Conservation (phyloP, 257 asterid genomes). For the Nicotiana noctiflora region DNA sequence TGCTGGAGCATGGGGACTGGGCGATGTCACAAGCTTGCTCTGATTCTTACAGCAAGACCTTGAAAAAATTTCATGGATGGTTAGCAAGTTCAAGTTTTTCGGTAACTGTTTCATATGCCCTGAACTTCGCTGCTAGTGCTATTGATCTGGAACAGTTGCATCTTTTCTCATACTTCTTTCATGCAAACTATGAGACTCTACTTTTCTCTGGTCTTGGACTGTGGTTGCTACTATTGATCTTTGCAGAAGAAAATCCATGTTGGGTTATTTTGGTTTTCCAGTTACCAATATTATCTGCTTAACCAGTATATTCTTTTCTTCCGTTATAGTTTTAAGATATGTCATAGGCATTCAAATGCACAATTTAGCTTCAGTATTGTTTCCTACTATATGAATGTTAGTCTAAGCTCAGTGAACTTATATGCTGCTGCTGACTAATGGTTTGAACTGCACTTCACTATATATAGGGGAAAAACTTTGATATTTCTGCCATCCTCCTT, state of each 20-base stretch:
- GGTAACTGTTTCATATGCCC: slow-evolving; percentile 30
- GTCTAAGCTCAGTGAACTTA: not conserved
- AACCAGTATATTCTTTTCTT: not conserved
- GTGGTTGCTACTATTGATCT: not conserved
- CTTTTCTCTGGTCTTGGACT: not conserved
- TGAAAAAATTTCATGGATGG: slow-evolving; percentile 96
- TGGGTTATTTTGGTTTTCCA: not conserved
- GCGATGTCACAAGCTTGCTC: slow-evolving; percentile 84
- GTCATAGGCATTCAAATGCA: not conserved
- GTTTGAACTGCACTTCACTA: not conserved
- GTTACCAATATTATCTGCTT: not conserved
- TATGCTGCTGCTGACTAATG: not conserved
- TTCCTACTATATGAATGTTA: not conserved
- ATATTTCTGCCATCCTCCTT: not conserved
- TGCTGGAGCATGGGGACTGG: slow-evolving; percentile 78
- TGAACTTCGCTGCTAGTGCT: not conserved
- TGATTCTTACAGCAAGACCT: slow-evolving; percentile 75
- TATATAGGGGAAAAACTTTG: not conserved
- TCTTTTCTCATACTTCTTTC: not conserved
- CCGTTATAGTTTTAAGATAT: not conserved
- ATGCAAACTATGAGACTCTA: not conserved
- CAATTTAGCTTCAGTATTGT: not conserved
- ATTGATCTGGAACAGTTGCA: not conserved
- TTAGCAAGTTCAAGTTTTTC: slow-evolving; percentile 90
- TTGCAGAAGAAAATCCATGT: not conserved